A percentile compares a stretch with the other conserved stretches of the same genome.
Conservation (phyloP, 257 asterid genomes). For the Plectranthus barbatus region DNA sequence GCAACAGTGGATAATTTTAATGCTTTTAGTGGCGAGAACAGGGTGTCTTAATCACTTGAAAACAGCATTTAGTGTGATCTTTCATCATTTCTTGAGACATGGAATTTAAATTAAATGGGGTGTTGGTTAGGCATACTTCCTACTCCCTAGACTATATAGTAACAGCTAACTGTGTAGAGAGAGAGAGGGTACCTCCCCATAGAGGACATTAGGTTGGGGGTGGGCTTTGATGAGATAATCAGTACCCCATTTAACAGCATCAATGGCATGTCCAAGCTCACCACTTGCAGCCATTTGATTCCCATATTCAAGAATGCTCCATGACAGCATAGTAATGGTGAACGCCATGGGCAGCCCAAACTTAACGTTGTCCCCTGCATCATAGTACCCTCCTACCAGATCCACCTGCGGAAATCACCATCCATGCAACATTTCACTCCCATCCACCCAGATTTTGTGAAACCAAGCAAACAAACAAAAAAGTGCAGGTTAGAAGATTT, state of each 20-base stretch:
- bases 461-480: too few species aligned
- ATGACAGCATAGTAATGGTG: conserved; percentile 86
- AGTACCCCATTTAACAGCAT: conserved; percentile 96
- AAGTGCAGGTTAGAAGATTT: too few species aligned
- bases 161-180: neutral
- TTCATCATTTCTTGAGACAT: too few species aligned
- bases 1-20: neutral
- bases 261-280: conserved; percentile 73
- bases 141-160: neutral
- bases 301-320: conserved; percentile 91
- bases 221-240: conserved; percentile 96
- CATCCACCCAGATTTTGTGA: too few species aligned
- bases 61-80: neutral
- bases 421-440: neutral
- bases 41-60: conserved; percentile 12
- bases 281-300: conserved; percentile 66
- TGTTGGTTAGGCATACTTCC: too few species aligned
- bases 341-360: conserved; percentile 97
- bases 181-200: conserved; percentile 54
- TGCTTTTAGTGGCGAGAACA: neutral
- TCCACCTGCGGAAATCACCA: conserved; percentile 55
- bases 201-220: conserved; percentile 73
- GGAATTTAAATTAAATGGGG: neutral
- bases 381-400: conserved; percentile 95
- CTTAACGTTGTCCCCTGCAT: conserved; percentile 97